A percentile compares a stretch with the other conserved stretches of the same genome.
phyloP scores from a whole-genome alignment of 768 basidiomycete genomes.

The Termitomyces sp. region DNA sequence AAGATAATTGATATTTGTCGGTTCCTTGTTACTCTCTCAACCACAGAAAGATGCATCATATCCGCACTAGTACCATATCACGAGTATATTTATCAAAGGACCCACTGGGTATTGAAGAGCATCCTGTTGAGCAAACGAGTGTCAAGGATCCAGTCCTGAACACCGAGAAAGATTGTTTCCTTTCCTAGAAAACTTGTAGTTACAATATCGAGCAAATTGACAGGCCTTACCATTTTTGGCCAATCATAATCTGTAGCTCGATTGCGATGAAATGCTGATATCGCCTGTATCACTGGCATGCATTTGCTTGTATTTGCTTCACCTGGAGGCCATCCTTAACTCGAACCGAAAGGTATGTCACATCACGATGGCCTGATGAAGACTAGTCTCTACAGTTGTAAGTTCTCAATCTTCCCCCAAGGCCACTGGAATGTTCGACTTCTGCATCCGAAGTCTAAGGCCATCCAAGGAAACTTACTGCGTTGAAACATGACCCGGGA shows the following conservation, averaged over 20 bases:
- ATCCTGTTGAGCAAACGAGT: background rate
- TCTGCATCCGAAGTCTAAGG: background rate
- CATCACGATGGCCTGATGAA: background rate
- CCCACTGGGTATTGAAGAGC: background rate
- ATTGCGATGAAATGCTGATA: background rate
- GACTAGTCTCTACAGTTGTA: background rate
- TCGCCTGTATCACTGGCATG: background rate
- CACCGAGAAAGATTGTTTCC: background rate
- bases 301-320: background rate
- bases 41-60: background rate
- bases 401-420: too few relatives aligned
- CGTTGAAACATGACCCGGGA: background rate
- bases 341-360: background rate
- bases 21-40: background rate
- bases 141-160: background rate
- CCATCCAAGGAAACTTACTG: background rate
- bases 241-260: background rate
- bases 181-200: background rate
- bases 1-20: background rate
- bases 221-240: background rate
- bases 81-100: background rate
- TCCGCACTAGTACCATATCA: background rate
- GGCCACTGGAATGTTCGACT: too few relatives aligned
- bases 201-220: background rate
- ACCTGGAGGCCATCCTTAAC: background rate